Base-by-base conservation (phyloP, 495 filamentous ascomycete species). In the Wilcoxina mikolae region DNA sequence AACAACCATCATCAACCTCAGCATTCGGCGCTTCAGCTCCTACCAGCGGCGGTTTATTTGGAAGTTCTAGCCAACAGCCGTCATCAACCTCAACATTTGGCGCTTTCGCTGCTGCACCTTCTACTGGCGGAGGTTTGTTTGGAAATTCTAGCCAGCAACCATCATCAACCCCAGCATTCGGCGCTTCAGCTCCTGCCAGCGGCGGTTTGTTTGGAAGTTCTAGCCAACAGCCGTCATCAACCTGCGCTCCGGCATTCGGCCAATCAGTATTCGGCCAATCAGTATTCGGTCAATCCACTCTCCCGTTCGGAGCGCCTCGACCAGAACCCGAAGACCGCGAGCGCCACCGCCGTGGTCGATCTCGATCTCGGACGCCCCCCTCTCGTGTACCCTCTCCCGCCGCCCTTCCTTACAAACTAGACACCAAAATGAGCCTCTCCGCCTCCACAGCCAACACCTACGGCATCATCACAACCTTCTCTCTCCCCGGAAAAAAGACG, bases 381-480 rank as follows among this genome's bases (percentile, higher is more conserved):
- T 18, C 48, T 17, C 28, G 5, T 23, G 7, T 28, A 31, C 48
- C 4, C 17, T 23, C 45, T 5, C 17, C 25, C 3, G 17, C 45
- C 4, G 45, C 45, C 22, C 45, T 48, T 24, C 45, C 45, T 23
- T 48, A 5, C 23, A 5, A 48, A 25, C 45, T 23, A 5, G 20
- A 7, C 45, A 23, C 11, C 5, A 58, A 53, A 38, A 58, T 62
- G 50, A 39, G 48, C 18, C 29, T 58, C 25, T 59, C 55, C 17
- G 43, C 51, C 1, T 58, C 54, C 46, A 18, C 45, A 3, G 23
- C 60, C 4, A 46, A 50, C 20, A 51, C 51, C 17, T 58, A 60
- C 43, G 76, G 76, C 4, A 64, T 78, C 11, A 77, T 75, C 2
- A 72, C 74, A 15, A 74, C 73, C 2, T 77, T 77, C 59, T 68